These are phyloP conservation scores for Amanita pallidorosea DNA, from an alignment of 768 basidiomycete species.

Conservation along the genomic window DNA sequence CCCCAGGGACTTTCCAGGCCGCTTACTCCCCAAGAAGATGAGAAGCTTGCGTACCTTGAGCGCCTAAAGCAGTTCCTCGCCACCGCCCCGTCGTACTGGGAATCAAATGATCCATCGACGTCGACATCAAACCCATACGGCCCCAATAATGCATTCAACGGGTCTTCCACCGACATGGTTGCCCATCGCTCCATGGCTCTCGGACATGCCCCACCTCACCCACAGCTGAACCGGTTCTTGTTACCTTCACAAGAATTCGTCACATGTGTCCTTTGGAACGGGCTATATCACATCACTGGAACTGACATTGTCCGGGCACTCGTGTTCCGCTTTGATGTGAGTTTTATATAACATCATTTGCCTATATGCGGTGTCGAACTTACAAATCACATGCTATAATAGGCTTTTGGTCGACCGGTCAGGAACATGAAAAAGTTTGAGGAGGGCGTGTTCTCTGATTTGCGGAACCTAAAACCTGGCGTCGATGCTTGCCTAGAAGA, in stretches of 20 bases:
- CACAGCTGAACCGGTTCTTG: conserved; percentile 75
- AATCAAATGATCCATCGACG: conserved; percentile 21
- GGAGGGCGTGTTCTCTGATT: conserved; percentile 90
- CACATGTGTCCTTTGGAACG: conserved; percentile 86
- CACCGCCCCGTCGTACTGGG: conserved; percentile 74
- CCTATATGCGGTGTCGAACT: neutral
- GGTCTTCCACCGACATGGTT: conserved; percentile 6
- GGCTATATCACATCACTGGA: conserved; percentile 89
- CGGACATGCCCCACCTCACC: conserved; percentile 46
- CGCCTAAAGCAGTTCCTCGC: conserved; percentile 83
- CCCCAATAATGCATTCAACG: conserved; percentile 5
- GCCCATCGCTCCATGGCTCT: conserved; percentile 10
- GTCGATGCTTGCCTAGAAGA: conserved; percentile 89
- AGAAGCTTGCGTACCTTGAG: conserved; percentile 66
- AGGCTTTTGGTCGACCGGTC: conserved; percentile 84
- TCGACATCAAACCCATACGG: conserved; percentile 13
- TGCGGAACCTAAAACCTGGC: conserved; percentile 90
- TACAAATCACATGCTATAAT: neutral
- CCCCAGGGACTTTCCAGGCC: conserved; percentile 40
- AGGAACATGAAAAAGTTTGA: conserved; percentile 95
- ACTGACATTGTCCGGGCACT: conserved; percentile 94
- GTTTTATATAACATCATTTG: conserved; percentile 12
- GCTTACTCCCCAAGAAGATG: conserved; percentile 53
- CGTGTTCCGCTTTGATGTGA: conserved; percentile 84
- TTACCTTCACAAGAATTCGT: conserved; percentile 85